These are phyloP conservation scores for Tagetes erecta DNA, from an alignment of 129 eudicot species.

Conservation along the genomic window DNA sequence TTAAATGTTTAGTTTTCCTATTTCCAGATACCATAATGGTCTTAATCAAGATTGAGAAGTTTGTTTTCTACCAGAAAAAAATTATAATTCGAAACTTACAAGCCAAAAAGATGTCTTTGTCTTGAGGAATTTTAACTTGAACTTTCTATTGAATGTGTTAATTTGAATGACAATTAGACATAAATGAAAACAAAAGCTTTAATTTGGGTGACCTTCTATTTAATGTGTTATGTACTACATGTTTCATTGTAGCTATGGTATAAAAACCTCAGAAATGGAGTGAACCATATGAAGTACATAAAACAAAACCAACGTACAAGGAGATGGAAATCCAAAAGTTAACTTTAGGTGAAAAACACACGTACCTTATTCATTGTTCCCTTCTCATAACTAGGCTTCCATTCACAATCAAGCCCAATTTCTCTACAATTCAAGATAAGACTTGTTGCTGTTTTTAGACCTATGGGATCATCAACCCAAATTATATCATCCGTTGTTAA, in stretches of 20 bases:
- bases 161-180: too few species aligned
- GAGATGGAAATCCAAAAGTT: too few species aligned
- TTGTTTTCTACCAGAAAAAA: background rate
- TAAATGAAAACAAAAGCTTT: too few species aligned
- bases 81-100: too few species aligned
- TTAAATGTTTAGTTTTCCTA: background rate
- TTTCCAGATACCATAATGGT: background rate
- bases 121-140: too few species aligned
- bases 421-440: slow-evolving; percentile 74
- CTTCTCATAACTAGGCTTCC: slow-evolving; percentile 89
- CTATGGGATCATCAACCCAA: slow-evolving; percentile 77
- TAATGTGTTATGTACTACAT: too few species aligned
- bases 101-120: too few species aligned
- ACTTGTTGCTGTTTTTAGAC: slow-evolving; percentile 62
- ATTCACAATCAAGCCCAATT: slow-evolving; percentile 94
- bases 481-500: slow-evolving; percentile 53
- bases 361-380: slow-evolving; percentile 77
- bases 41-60: background rate
- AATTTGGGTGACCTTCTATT: too few species aligned
- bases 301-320: too few species aligned
- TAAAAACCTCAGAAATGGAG: too few species aligned
- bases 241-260: too few species aligned
- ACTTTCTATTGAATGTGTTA: too few species aligned
- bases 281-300: background rate
- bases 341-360: background rate